Evolutionary conservation across 164 flowering plant genomes (phyloP), one percentile per base, ranked within the genome.

Genomic region (Nelumbo lutea): DNA sequence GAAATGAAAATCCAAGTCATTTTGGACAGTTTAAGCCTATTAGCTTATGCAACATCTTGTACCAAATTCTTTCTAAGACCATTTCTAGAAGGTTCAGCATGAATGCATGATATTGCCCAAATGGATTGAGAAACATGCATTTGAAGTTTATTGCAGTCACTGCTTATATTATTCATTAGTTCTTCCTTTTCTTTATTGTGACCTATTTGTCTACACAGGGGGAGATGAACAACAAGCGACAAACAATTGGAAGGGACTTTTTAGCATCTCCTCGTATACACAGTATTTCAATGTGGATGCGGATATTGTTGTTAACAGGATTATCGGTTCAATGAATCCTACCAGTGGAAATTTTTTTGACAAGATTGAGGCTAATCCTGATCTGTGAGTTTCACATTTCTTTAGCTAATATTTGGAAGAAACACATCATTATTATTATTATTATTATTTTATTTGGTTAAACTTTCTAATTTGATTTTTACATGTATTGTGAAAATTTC

Each of bases 201-300:
- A 13, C 56, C 66, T 64, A 43, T 45, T 63, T 61, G 41, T 70
- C 13, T 15, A 43, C 77, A 78, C 87, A 87, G 99, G 82, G 61
- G 89, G 78, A 70, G 85, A 79, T 75, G 97, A 83, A 61, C 84
- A 78, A 69, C 92, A 82, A 65, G 70, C 88, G 60, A 61, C 86
- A 52, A 86, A 72, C 74, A 81, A 73, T 63, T 93, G 97, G 97
- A 86, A 82, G 64, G 98, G 98, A 68, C 73, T 84, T 1, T 90
- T 91, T 62, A 93, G 77, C 76, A 67, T 93, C 77, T 81, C 87
- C 50, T 91, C 99, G 5, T 96, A 96, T 74, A 80, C 84, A 27
- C 90, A 89, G 59, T 96, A 80, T 78, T 96, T 96, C 75, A 82
- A 96, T 80, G 98, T 93, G 74, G 99, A 96, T 72, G 91, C 97